Evolutionary conservation across 1,139 yeast genomes (phyloP).

Genomic region (Candida tetrigidarum): DNA sequence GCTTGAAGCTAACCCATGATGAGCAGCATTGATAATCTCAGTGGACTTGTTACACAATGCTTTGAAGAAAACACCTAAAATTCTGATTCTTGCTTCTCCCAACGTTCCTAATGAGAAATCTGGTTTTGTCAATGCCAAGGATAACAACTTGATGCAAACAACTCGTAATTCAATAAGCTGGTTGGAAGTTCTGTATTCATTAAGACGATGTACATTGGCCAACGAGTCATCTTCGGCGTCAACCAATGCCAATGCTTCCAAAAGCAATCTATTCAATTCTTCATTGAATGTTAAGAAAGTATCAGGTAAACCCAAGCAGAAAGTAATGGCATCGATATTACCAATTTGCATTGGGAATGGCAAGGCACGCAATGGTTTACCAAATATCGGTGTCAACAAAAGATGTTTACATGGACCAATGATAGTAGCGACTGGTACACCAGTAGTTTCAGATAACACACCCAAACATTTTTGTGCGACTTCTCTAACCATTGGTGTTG

Average conservation of each 20-base stretch:
- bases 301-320: conserved; percentile 79
- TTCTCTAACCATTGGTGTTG: conserved; percentile 79
- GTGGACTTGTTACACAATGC: conserved; percentile 86
- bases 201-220: conserved; percentile 82
- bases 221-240: conserved; percentile 98
- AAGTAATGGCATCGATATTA: conserved; percentile 93
- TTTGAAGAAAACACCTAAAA: conserved; percentile 92
- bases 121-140: conserved; percentile 82
- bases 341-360: conserved; percentile 99
- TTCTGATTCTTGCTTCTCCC: conserved; percentile 82
- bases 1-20: conserved; percentile 82
- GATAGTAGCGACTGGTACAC: conserved; percentile 70
- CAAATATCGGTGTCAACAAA: conserved; percentile 89
- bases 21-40: conserved; percentile 92
- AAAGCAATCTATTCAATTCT: conserved; percentile 78
- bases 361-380: conserved; percentile 93
- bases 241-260: conserved; percentile 91
- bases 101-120: conserved; percentile 78
- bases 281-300: conserved; percentile 87
- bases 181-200: conserved; percentile 86
- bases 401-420: conserved; percentile 84
- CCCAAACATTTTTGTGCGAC: conserved; percentile 77
- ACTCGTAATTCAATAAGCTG: conserved; percentile 86
- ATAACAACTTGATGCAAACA: conserved; percentile 82
- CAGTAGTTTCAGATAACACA: conserved; percentile 70